Percentiles rank a stretch among this genome's conserved stretches.
These are phyloP conservation scores for Kodamaea laetipori DNA, from an alignment of 805 yeast genomes.

Conservation along the genomic window DNA sequence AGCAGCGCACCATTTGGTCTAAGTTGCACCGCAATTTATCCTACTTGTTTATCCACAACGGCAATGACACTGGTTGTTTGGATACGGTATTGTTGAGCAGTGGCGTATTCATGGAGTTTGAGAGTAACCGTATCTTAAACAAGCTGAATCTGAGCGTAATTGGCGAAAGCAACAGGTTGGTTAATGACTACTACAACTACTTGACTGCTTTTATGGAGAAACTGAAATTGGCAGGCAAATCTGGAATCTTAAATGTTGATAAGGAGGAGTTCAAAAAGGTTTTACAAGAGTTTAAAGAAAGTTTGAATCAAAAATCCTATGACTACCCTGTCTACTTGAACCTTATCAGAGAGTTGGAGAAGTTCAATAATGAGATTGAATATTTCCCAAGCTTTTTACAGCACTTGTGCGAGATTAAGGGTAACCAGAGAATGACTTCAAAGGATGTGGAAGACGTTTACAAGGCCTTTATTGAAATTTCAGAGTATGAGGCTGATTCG, in stretches of 20 bases:
- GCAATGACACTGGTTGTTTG: slow-evolving; percentile 33
- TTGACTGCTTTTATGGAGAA: slow-evolving; percentile 11
- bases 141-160: slow-evolving; percentile 11
- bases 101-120: slow-evolving; percentile 29
- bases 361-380: slow-evolving; percentile 21
- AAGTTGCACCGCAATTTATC: slow-evolving; percentile 35
- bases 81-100: slow-evolving; percentile 36
- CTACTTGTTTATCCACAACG: slow-evolving; percentile 36
- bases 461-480: slow-evolving; percentile 21
- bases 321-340: slow-evolving; percentile 16
- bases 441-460: slow-evolving; percentile 22
- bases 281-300: slow-evolving; percentile 9
- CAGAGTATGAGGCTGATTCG: slow-evolving; percentile 18
- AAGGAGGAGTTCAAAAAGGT: slow-evolving; percentile 16
- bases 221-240: slow-evolving; percentile 9
- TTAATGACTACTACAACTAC: slow-evolving; percentile 15
- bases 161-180: slow-evolving; percentile 18
- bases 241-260: slow-evolving; percentile 18
- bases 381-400: slow-evolving; percentile 24
- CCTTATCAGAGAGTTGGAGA: slow-evolving; percentile 18
- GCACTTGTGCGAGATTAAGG: slow-evolving; percentile 19
- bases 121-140: slow-evolving; percentile 13
- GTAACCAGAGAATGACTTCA: slow-evolving; percentile 10
- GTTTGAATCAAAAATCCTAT: slow-evolving; percentile 11
- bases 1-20: slow-evolving; percentile 20